Base-by-base conservation (phyloP, 1,284 basidiomycete genomes). In the Anthracocystis setariae region DNA sequence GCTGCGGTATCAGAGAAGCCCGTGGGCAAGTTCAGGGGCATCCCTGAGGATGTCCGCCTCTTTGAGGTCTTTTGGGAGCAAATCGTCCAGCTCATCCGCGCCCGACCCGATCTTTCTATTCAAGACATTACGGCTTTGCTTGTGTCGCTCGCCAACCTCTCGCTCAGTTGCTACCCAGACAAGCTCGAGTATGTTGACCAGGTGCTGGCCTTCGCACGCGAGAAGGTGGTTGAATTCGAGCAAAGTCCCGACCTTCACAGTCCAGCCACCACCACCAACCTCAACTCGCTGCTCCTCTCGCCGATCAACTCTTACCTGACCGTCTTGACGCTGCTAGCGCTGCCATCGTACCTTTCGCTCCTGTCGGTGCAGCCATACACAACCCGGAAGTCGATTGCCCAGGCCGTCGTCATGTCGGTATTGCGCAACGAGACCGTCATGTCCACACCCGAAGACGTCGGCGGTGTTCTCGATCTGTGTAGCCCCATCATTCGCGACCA, bases 1-100 rank as follows among this genome's bases (percentile, higher is more conserved):
- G 32, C 67, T 2, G 50, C 43, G 8, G 33, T 48, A 2, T 58
- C 62, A 9, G 61, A 70, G 49, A 65, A 63, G 53, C 65, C 64
- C 1, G 59, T 70, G 1, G 66, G 67, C 53, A 81, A 77, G 39
- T 82, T 80, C 73, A 64, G 81, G 20, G 81, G 81, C 35, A 81
- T 82, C 29, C 81, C 81, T 0, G 78, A 80, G 46, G 74, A 81
- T 46, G 78, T 82, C 24, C 75, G 70, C 29, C 76, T 82, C 24
- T 82, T 82, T 57, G 81, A 82, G 50, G 80, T 82, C 10, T 82
- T 82, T 32, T 82, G 81, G 81, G 78, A 77, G 59, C 81, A 82
- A 57, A 77, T 82, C 24, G 77, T 81, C 13, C 66, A 77, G 55
- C 77, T 82, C 20, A 80, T 82, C 63, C 74, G 70, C 8, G 81